Evolutionary conservation across 129 eudicot genomes (phyloP), one percentile per base, ranked within the genome.

Genomic region (Flaveria robusta): DNA sequence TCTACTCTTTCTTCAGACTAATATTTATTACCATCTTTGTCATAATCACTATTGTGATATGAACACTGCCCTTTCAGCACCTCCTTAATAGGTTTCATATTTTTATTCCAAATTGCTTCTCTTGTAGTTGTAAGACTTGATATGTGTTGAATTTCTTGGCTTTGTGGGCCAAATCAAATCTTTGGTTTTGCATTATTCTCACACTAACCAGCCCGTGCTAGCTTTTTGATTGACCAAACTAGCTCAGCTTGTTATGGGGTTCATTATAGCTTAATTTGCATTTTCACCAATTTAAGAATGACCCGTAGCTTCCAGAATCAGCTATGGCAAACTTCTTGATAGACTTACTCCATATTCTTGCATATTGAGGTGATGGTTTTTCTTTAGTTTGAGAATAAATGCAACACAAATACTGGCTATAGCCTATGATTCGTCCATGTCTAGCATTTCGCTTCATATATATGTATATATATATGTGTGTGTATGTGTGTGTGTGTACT

Each of bases 141-240:
- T 23, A 45, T 6, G n/a, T 26, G 77, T 82, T 20, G 29, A 50
- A 51, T 20, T 18, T 42, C 63, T 75, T 23, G 34, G 71, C 9
- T 46, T 75, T 63, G 60, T 45, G 47, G 46, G 14, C 58, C 39
- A 60, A 55, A 34, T 62, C 63, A 46, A 19, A 18, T 26, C 2
- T 50, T 14, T 51, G 54, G 49, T 76, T 76, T 50, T 66, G 74
- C 54, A 16, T 51, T 14, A 14, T 66, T 66, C 41, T 50, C 29
- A 49, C 13, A 20, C 34, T 76, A 66, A 76, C 67, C 16, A 34
- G 26, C 52, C 39, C 41, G 26, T 64, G 37, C 24, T 64, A 47
- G 51, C 37, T 62, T 16, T 74, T 59, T 60, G 45, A 60, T 60
- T 74, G 60, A 74, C 31, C 46, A 75, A 64, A 64, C 60, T 22